Conservation (phyloP, 106 monocot genomes). For the Agapanthus africanus region DNA sequence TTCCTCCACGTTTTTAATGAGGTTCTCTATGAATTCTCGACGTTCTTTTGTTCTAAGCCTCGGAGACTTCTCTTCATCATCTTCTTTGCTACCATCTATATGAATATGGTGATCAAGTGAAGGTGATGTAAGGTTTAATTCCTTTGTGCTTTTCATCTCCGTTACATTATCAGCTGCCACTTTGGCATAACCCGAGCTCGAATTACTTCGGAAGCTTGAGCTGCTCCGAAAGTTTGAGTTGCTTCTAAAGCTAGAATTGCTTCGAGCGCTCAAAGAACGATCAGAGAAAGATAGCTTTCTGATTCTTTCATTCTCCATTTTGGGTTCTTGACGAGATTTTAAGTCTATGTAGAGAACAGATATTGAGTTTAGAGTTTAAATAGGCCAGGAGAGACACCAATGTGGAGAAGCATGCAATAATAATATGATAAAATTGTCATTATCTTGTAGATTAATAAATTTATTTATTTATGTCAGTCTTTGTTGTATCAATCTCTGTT, state of each 20-base stretch:
- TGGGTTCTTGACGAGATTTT: neutral
- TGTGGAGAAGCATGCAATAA: too few species aligned
- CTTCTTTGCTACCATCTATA: neutral
- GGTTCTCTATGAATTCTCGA: constrained; percentile 7
- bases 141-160: too few species aligned
- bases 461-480: too few species aligned
- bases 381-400: too few species aligned
- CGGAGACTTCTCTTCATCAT: neutral
- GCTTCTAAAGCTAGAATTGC: neutral
- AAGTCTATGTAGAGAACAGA: too few species aligned
- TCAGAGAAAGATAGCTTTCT: neutral
- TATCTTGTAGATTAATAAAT: too few species aligned
- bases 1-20: constrained; percentile 17
- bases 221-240: neutral
- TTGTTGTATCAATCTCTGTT: too few species aligned
- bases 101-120: neutral
- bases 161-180: neutral
- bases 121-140: neutral
- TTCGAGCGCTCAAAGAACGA: neutral
- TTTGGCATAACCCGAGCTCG: neutral
- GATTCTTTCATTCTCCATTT: too few species aligned
- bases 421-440: too few species aligned
- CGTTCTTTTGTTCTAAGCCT: constrained; percentile 9
- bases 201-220: neutral
- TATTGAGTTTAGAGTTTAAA: too few species aligned